phyloP scores from a whole-genome alignment of 2,329 filamentous ascomycete genomes.

The Fusarium udum region DNA sequence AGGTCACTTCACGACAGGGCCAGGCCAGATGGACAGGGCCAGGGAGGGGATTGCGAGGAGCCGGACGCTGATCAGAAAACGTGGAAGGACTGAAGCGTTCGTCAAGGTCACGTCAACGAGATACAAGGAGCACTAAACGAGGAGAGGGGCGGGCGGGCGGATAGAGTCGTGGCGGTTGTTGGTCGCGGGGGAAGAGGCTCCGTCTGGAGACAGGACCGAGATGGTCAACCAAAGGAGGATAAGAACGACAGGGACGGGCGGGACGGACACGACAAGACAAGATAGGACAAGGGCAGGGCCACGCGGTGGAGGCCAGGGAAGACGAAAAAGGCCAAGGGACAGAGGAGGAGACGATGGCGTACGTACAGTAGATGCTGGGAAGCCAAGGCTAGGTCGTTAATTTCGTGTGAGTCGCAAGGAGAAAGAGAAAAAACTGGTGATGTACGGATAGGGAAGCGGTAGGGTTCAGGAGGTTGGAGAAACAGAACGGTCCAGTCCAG shows the following conservation, averaged over 20 bases:
- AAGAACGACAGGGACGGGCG: slow-evolving; percentile 39
- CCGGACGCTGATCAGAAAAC: slow-evolving; percentile 24
- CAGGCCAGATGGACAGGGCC: slow-evolving; percentile 8
- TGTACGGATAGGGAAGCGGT: background rate
- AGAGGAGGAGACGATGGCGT: slow-evolving; percentile 4
- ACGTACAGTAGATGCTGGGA: slow-evolving; percentile 8
- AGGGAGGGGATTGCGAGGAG: slow-evolving; percentile 2
- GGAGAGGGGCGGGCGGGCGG: slow-evolving; percentile 13
- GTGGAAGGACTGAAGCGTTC: slow-evolving; percentile 24
- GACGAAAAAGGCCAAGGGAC: slow-evolving; percentile 6
- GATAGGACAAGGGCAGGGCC: slow-evolving; percentile 24
- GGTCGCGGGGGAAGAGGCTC: slow-evolving; percentile 43
- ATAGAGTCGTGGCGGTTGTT: slow-evolving; percentile 33
- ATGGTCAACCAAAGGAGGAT: slow-evolving; percentile 37
- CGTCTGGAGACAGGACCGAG: slow-evolving; percentile 43
- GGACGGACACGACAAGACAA: slow-evolving; percentile 25
- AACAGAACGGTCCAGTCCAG: background rate
- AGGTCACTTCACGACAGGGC: slow-evolving; percentile 38
- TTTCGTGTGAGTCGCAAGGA: slow-evolving; percentile 15
- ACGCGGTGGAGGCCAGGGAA: slow-evolving; percentile 26
- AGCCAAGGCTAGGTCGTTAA: slow-evolving; percentile 5
- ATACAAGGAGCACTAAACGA: slow-evolving; percentile 9
- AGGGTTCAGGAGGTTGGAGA: slow-evolving; percentile 2
- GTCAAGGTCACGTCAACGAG: background rate
- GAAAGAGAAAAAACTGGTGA: slow-evolving; percentile 12